Conservation (phyloP, 1,284 basidiomycete species). For the Puccinia coronata region DNA sequence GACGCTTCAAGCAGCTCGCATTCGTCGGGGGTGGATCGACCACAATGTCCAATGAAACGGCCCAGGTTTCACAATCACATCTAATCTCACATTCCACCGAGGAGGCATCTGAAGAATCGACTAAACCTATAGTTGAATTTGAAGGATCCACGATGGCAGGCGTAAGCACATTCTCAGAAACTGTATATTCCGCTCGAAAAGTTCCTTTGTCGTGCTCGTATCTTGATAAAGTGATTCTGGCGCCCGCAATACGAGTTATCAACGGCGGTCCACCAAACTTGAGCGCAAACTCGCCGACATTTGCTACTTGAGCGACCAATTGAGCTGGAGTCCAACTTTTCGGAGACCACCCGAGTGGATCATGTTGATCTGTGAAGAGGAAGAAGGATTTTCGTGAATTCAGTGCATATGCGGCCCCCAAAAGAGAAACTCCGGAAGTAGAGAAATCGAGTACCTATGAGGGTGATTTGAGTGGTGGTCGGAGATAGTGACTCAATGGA, state of each 20-base stretch:
- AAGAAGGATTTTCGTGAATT: not conserved
- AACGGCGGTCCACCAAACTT: constrained; percentile 91
- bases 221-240: constrained; percentile 70
- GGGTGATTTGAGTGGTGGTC: constrained; percentile 87
- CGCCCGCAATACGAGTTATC: constrained; percentile 77
- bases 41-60: constrained; percentile 79
- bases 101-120: constrained; percentile 56
- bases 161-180: constrained; percentile 53
- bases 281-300: constrained; percentile 90
- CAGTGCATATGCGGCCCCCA: not conserved
- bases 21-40: constrained; percentile 89
- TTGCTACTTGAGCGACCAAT: constrained; percentile 73
- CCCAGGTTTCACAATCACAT: constrained; percentile 92
- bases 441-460: constrained; percentile 63
- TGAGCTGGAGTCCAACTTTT: constrained; percentile 88
- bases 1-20: constrained; percentile 80
- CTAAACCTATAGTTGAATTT: constrained; percentile 35
- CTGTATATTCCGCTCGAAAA: constrained; percentile 78
- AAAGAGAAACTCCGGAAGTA: not conserved
- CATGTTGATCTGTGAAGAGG: constrained; percentile 74
- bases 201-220: constrained; percentile 85
- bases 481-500: constrained; percentile 93
- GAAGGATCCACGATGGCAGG: constrained; percentile 51
- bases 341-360: constrained; percentile 95
- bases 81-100: constrained; percentile 88